phyloP scores from a whole-genome alignment of 176 grass and related monocot species.

The Thinopyrum elongatum region DNA sequence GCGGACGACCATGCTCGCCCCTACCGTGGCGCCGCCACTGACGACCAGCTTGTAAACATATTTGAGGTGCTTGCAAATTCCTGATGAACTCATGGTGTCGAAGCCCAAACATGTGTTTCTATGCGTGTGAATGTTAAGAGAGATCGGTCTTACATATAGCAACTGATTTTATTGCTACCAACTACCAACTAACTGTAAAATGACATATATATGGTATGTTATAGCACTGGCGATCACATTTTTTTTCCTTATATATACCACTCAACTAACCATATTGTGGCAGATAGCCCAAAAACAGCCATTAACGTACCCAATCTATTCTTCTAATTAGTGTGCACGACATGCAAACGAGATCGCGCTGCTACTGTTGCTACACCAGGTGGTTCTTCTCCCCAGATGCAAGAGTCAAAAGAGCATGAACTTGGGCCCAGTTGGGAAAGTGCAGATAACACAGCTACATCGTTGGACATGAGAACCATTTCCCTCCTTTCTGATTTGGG shows the following conservation, averaged over 20 bases:
- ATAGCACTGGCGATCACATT: no score
- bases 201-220: not conserved
- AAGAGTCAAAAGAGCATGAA: slow-evolving; percentile 66
- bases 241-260: no score
- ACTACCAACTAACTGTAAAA: not conserved
- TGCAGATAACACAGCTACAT: no score
- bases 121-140: not conserved
- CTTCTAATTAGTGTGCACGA: no score
- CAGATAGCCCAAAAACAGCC: no score
- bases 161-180: no score
- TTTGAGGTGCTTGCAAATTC: not conserved
- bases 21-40: no score
- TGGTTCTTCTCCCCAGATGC: slow-evolving; percentile 68
- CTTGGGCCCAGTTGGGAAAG: slow-evolving; percentile 46
- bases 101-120: not conserved
- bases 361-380: slow-evolving; percentile 57
- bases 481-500: slow-evolving; percentile 80
- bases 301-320: no score
- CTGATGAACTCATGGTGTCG: not conserved
- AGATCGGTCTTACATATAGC: no score
- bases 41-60: not conserved
- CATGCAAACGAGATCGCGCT: slow-evolving; percentile 38
- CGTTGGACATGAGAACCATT: no score
- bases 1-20: no score
- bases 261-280: no score